Evolutionary conservation across 2,329 filamentous ascomycete genomes (phyloP).

Genomic region (Penicillium sp.): DNA sequence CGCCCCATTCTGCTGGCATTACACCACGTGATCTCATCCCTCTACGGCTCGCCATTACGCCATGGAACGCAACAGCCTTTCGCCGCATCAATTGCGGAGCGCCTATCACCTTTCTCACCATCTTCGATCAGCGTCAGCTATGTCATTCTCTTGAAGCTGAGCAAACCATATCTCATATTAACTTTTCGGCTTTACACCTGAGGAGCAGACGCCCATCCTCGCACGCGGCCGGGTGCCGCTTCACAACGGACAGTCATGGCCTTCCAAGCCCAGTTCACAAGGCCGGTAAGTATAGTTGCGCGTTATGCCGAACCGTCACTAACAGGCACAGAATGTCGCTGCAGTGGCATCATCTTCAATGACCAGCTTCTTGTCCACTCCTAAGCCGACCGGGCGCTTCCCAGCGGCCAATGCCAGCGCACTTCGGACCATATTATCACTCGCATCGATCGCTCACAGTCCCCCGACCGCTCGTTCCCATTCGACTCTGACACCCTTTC

Average conservation of each 20-base stretch:
- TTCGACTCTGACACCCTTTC: conserved; percentile 35
- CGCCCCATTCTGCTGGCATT: too few species aligned
- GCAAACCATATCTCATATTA: conserved; percentile 3
- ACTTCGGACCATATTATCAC: conserved; percentile 20
- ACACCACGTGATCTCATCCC: background rate
- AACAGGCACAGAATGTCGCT: conserved; percentile 46
- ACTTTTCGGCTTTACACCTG: background rate
- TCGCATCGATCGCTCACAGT: conserved; percentile 14
- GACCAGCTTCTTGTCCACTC: conserved; percentile 40
- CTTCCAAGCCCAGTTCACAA: conserved; percentile 51
- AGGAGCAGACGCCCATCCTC: conserved; percentile 20
- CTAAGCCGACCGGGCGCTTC: conserved; percentile 33
- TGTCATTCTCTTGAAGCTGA: conserved; percentile 22
- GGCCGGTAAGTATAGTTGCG: conserved; percentile 43
- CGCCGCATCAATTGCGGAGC: conserved; percentile 33
- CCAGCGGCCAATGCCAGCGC: conserved; percentile 13
- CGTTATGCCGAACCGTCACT: conserved; percentile 8
- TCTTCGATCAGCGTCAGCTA: conserved; percentile 21
- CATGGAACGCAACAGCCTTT: conserved; percentile 34
- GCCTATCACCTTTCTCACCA: conserved; percentile 18
- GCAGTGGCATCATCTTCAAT: conserved; percentile 47
- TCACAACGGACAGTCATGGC: conserved; percentile 48
- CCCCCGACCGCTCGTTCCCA: conserved; percentile 29
- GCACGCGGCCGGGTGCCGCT: conserved; percentile 42
- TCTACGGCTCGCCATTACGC: conserved; percentile 20